Evolutionary conservation across 495 filamentous ascomycete genomes (phyloP), one percentile per base, ranked within the genome.

Genomic region (Daldinia bambusicola): DNA sequence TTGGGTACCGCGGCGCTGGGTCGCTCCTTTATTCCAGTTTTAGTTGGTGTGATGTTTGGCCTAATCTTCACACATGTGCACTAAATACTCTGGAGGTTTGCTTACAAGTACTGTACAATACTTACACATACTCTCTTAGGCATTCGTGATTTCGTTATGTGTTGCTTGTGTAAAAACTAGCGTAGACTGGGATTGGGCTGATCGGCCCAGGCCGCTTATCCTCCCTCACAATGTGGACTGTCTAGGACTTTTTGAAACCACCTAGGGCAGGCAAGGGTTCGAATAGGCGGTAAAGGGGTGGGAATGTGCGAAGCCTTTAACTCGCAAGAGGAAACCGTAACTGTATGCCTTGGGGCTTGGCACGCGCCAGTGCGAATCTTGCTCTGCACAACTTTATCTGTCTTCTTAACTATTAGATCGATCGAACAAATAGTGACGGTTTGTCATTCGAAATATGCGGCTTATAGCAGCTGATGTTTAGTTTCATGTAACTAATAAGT

Each of bases 1-100:
- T 72, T 69, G 65, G 61, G 66, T 73, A 31, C 66, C 66, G 62
- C 41, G 26, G 66, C n/a, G 38, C 32, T 63, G 70, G 70, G 70
- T 63, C 65, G 56, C 38, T 36, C 36, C n/a, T 60, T 55, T 61
- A 53, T 52, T 20, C 61, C 55, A 59, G 13, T 61, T 64, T 52
- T 37, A 51, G 52, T 52, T 12, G 38, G 38, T 57, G 18, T 37
- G 22, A 32, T 12, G 31, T 31, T 4, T 26, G 30, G 13, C 12
- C 20, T 53, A 26, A 36, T 40, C 56, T 41, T 45, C 22, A 41
- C 14, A 6, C 10, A 18, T 26, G 36, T 13, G 32, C 20, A 61
- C 41, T 3, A 26, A 26, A 26, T 41, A 48, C 31, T 30, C 26
- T 45, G 55, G n/a, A 22, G 31, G 10, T 48, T 61, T 18, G 18